These are phyloP conservation scores for Marasmius sp. DNA, from an alignment of 1,284 basidiomycete species.

Conservation along the genomic window DNA sequence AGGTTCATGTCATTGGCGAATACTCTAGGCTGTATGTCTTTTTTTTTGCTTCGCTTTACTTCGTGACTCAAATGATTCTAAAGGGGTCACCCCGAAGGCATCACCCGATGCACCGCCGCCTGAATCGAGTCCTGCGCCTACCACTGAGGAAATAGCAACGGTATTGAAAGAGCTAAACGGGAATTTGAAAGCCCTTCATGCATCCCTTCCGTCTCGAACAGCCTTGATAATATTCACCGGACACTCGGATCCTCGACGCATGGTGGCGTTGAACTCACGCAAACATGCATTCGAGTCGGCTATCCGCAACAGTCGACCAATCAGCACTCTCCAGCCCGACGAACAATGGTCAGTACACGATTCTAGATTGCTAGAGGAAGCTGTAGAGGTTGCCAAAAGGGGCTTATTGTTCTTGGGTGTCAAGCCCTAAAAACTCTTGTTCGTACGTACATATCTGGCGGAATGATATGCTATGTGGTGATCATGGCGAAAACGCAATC, in stretches of 20 bases:
- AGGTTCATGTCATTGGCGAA: slow-evolving; percentile 79
- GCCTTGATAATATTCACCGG: slow-evolving; percentile 86
- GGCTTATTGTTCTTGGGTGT: slow-evolving; percentile 84
- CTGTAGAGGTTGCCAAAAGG: slow-evolving; percentile 73
- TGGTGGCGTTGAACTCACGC: slow-evolving; percentile 68
- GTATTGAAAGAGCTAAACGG: slow-evolving; percentile 53
- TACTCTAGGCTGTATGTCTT: slow-evolving; percentile 65
- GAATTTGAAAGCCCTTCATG: slow-evolving; percentile 63
- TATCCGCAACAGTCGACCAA: slow-evolving; percentile 54
- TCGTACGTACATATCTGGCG: neutral
- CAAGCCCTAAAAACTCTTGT: slow-evolving; percentile 35
- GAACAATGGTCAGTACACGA: slow-evolving; percentile 74
- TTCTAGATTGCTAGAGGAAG: slow-evolving; percentile 75
- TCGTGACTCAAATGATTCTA: neutral
- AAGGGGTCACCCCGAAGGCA: slow-evolving; percentile 62
- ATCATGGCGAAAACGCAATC: slow-evolving; percentile 56
- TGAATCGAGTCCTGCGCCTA: slow-evolving; percentile 29
- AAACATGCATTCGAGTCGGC: slow-evolving; percentile 74
- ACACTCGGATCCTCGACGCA: slow-evolving; percentile 80
- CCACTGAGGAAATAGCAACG: slow-evolving; percentile 34
- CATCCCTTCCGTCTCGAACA: slow-evolving; percentile 71
- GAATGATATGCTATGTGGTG: neutral
- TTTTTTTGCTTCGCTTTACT: neutral
- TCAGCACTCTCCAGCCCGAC: slow-evolving; percentile 45
- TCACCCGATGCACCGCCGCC: slow-evolving; percentile 36